Evolutionary conservation across 2,329 filamentous ascomycete species (phyloP).

Genomic region (Talaromyces islandicus): DNA sequence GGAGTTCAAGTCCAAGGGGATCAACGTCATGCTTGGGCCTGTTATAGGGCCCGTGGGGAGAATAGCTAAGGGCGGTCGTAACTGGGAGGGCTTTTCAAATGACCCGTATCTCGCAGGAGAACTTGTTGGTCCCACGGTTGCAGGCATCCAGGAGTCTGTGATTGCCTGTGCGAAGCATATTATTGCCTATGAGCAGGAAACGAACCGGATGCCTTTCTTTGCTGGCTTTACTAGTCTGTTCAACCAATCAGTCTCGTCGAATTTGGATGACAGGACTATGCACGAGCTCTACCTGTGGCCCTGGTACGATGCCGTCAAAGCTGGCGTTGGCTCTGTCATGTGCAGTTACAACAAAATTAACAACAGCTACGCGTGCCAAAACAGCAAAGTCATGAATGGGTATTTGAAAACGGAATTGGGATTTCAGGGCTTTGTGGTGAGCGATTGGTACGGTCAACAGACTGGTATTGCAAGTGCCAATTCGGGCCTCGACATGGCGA

Average conservation of each 20-base stretch:
- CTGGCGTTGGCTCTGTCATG: conserved; percentile 56
- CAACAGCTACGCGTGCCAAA: conserved; percentile 74
- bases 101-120: conserved; percentile 35
- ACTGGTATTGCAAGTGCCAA: conserved; percentile 59
- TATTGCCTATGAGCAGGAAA: conserved; percentile 53
- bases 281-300: conserved; percentile 64
- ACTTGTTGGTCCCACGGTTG: conserved; percentile 33
- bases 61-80: conserved; percentile 35
- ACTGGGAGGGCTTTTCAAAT: conserved; percentile 38
- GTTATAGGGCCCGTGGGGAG: conserved; percentile 40
- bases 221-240: conserved; percentile 34
- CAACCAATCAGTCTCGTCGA: conserved; percentile 46
- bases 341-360: conserved; percentile 61
- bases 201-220: conserved; percentile 57
- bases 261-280: conserved; percentile 60
- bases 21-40: conserved; percentile 36
- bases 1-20: conserved; percentile 52
- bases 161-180: conserved; percentile 45
- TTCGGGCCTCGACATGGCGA: conserved; percentile 69
- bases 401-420: conserved; percentile 73
- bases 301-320: conserved; percentile 55
- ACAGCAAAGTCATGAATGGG: conserved; percentile 68
- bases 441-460: conserved; percentile 76
- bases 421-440: conserved; percentile 75
- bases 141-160: conserved; percentile 36